Evolutionary conservation across 176 grass and related monocot species (phyloP), one percentile per base, ranked within the genome.

Genomic region (Themeda triandra): DNA sequence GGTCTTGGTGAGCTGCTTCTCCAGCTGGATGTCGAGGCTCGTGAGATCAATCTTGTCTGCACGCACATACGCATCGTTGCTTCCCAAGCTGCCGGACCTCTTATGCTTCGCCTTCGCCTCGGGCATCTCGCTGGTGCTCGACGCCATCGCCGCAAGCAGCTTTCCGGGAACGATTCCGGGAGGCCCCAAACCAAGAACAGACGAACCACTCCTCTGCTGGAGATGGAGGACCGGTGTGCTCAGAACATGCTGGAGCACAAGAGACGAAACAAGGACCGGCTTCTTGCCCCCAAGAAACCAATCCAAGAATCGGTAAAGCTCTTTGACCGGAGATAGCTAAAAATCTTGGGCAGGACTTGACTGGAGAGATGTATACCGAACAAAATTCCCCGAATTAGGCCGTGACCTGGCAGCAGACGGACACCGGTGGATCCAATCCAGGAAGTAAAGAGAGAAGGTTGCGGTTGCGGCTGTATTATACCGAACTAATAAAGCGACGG

Each of bases 11-110:
- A 90, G 84, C 64, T 89, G 85, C 74, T 94, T 93, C 89, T 98
- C 93, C 6, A 96, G 86, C 80, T 95, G 89, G 56, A 95, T 82
- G 76, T 98, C 93, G 25, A 96, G 80, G 83, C 81, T 92, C 71
- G 86, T 94, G 48, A 98, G 93, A 78, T 98, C 93, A 27, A 98
- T 94, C 91, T 90, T 94, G 69, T 98, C 93, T 0, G 96, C 96
- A 29, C 96, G 82, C 21, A 98, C 64, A 15, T 92, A 98, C 13
- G 83, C 71, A 30, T 92, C 87, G 59, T 77, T 95, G 59, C 77
- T 87, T 13, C 90, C 93, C 60, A 98, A 59, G 75, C 92, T 98
- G 24, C 83, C 83, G 3, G 87, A 92, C 28, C 56, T 88, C 79
- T 78, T 88, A 18, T 93, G 84, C 68, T 86, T 92, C 33, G 59